Base-by-base conservation (phyloP, 2,329 filamentous ascomycete genomes). In the Alternaria sp. region DNA sequence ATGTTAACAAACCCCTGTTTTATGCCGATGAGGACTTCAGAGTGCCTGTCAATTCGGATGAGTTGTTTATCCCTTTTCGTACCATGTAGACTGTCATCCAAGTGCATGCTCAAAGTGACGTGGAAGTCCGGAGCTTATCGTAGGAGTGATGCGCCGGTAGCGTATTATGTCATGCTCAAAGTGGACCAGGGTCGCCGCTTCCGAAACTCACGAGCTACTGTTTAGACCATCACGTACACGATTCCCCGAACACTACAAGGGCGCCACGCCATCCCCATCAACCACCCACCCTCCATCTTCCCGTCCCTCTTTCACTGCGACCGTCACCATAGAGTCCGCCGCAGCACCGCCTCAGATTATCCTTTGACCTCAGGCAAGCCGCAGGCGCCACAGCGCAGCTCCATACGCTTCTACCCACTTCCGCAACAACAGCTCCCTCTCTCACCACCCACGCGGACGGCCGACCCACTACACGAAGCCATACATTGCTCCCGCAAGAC, bases 331-430 rank as follows among this genome's bases (percentile, higher is more conserved):
- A 53, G 19, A 49, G 23, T 61, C 57, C 59, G 55, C 62, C 62
- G 59, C 63, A 65, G 59, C 70, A 67, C 68, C 44, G 51, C 32
- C 46, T 40, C 57, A 45, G 36, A 47, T 30, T 30, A 23, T 60
- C 46, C 57, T 56, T 51, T 55, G 32, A 60, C 30, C 57, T 36
- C 19, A 63, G 45, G 57, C 61, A 60, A 63, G 62, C 70, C 63
- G 69, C 65, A 64, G 73, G 68, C 74, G 74, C 77, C 74, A 78
- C 77, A 62, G 66, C 70, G 65, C 70, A 78, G 75, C 76, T 78
- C 76, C 70, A 76, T 70, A 72, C 67, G 67, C 74, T 79, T 79
- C 77, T 67, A 77, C 72, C 71, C 63, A 54, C 69, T 79, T 76
- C 75, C 64, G 67, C 67, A 70, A 63, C 65, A 68, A 63, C 65